Base-by-base conservation (phyloP, 768 basidiomycete genomes). In the Rhizopogon vinicolor region DNA sequence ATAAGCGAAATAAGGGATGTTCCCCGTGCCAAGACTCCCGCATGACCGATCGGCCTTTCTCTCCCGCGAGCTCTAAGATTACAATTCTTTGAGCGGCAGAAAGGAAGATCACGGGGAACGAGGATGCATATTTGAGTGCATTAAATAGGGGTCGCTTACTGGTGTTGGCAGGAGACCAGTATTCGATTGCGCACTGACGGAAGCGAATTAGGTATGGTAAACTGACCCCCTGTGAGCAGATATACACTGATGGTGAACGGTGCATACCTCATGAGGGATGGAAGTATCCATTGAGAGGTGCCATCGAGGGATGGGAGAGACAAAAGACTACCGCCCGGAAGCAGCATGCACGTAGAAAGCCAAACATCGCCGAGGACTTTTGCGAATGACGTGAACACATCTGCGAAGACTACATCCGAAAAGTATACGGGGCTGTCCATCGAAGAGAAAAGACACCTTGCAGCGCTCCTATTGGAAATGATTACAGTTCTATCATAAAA, bases 311-410 rank as follows among this genome's bases (percentile, higher is more conserved):
- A 68, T 7, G 93, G 86, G 43, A 84, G 78, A 16, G 74, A 69
- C 18, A 91, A 72, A 41, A 95, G 75, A 60, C 87, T 89, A 44
- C 90, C 87, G 39, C 91, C 88, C 10, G 87, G 86, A 59, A 91
- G 79, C n/a, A 98, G 77, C 86, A 95, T 94, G 66, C 81, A 85
- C 16, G 87, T 62, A 5, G 91, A 93, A 43, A 98, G 74, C 92
- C 92, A 98, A 41, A 94, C 74, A 65, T 98, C 97, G 12, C 96
- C 96, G 18, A 98, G 75, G 41, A 99, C 93, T 74, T 97, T 98
- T 37, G 97, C 95, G 65, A 91, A 96, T 2, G 95, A 98, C 2
- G 97, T 99, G 64, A 95, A 82, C 58, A 98, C 84, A 77, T 98
- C 97, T 56, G 96, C 95, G 56, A 96, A 84, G 43, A 98, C 82